These are phyloP conservation scores for Diaporthe sp. DNA, from an alignment of 2,329 filamentous ascomycete genomes.

Conservation along the genomic window DNA sequence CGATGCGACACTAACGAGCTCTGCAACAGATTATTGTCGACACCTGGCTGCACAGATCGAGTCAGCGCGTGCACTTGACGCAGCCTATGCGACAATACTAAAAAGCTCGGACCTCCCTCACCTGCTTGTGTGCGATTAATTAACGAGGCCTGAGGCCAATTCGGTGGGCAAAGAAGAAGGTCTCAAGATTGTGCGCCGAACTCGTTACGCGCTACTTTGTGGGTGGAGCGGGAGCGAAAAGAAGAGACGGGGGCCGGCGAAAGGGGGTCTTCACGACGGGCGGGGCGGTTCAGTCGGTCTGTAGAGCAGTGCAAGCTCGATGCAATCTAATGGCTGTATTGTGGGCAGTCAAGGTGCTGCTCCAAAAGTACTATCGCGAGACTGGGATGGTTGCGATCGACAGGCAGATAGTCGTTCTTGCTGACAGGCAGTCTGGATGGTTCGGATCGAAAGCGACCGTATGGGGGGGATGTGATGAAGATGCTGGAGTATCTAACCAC, in stretches of 20 bases:
- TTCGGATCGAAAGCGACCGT: constrained; percentile 23
- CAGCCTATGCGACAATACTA: background rate
- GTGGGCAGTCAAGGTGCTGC: background rate
- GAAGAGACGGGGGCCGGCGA: constrained; percentile 29
- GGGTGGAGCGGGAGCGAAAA: constrained; percentile 35
- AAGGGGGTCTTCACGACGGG: constrained; percentile 27
- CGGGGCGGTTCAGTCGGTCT: constrained; percentile 15
- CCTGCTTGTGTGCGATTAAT: constrained; percentile 26
- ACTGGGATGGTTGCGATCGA: background rate
- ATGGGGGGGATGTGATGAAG: constrained; percentile 9
- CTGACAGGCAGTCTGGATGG: constrained; percentile 6
- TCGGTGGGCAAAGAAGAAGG: constrained; percentile 27
- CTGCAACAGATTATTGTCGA: constrained; percentile 21
- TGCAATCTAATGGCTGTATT: background rate
- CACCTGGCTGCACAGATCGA: constrained; percentile 24
- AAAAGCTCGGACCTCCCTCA: constrained; percentile 1
- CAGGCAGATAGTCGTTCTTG: background rate
- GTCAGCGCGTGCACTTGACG: constrained; percentile 34
- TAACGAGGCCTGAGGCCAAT: constrained; percentile 2
- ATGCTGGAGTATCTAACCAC: constrained; percentile 7
- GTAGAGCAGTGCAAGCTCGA: background rate
- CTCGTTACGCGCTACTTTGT: constrained; percentile 30
- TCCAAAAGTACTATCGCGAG: background rate
- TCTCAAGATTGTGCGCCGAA: constrained; percentile 35
- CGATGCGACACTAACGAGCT: constrained; percentile 35